Evolutionary conservation across 352 stramenopile genomes (phyloP), one percentile per base, ranked within the genome.

Genomic region (Phytophthora cactorum): DNA sequence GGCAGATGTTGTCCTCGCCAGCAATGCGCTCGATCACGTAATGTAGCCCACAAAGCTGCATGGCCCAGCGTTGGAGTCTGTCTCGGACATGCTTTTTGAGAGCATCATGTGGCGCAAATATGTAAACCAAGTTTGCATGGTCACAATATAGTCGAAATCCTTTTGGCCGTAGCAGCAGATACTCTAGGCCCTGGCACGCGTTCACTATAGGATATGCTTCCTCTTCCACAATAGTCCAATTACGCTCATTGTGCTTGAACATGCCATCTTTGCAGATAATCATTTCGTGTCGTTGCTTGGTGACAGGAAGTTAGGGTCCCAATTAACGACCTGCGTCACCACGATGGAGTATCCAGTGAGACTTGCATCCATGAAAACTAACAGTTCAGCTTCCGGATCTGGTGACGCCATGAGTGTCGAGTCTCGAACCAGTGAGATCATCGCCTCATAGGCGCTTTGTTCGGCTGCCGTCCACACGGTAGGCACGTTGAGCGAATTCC

Each of bases 1-100:
- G 45, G 46, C 52, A 63, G 4, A 68, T 0, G 9, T 63, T 68
- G n/a, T 53, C 7, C 1, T 53, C 25, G 1, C 53, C 63, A 0
- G 39, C 12, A 11, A 66, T 66, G 25, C 72, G 67, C 4, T 72
- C 46, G 11, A 74, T 74, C 0, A 49, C 15, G 27, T 79, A 76
- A n/a, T 50, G 63, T 1, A 69, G 38, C 0, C 45, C 58, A 36
- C 28, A 43, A 3, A 73, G 32, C 22, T 36, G 31, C 47, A 66
- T 57, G 0, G 59, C 46, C 66, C 71, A 79, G 1, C 59, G 63
- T 5, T 60, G 46, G 0, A 79, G 36, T 1, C 55, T 31, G 5
- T 39, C 34, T 12, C 56, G 11, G 4, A 54, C 56, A 14, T 55
- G 44, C 7, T 47, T 54, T 22, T 55, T 63, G 12, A 63, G 22